These are phyloP conservation scores for Clitopilus hobsonii DNA, from an alignment of 768 basidiomycete species.

Conservation along the genomic window DNA sequence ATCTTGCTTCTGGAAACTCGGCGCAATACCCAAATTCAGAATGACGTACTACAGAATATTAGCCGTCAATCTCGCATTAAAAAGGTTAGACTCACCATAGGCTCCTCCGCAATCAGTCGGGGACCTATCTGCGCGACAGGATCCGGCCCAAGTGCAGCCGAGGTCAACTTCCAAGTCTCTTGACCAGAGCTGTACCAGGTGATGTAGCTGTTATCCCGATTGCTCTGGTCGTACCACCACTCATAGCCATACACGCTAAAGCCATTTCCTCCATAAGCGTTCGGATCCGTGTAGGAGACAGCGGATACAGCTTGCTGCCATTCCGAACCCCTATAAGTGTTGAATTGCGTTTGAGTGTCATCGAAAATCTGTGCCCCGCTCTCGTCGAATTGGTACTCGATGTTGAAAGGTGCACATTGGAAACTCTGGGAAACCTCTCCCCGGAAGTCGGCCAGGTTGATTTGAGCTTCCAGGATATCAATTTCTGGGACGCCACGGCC, in stretches of 20 bases:
- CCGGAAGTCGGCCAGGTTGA: slow-evolving; percentile 41
- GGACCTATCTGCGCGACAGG: slow-evolving; percentile 47
- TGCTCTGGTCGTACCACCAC: slow-evolving; percentile 70
- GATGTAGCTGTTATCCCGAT: slow-evolving; percentile 68
- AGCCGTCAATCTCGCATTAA: neutral
- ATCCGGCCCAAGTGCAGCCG: slow-evolving; percentile 68
- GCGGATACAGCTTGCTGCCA: slow-evolving; percentile 77
- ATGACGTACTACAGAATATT: slow-evolving; percentile 59
- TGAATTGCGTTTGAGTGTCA: slow-evolving; percentile 44
- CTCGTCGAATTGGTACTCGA: slow-evolving; percentile 58
- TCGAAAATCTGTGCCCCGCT: slow-evolving; percentile 51
- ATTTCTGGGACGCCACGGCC: slow-evolving; percentile 91
- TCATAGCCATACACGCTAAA: slow-evolving; percentile 74
- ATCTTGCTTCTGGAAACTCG: slow-evolving; percentile 71
- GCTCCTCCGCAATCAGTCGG: slow-evolving; percentile 85
- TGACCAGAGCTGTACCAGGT: slow-evolving; percentile 74
- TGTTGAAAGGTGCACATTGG: slow-evolving; percentile 79
- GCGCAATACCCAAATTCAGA: slow-evolving; percentile 80
- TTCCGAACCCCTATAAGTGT: slow-evolving; percentile 64
- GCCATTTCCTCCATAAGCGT: slow-evolving; percentile 48
- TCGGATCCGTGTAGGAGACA: slow-evolving; percentile 47
- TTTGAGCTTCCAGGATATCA: slow-evolving; percentile 86
- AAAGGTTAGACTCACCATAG: slow-evolving; percentile 62
- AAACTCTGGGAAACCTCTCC: slow-evolving; percentile 78
- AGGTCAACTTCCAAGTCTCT: slow-evolving; percentile 68